Base-by-base conservation (phyloP, 129 eudicot genomes). In the Lonicera japonica region DNA sequence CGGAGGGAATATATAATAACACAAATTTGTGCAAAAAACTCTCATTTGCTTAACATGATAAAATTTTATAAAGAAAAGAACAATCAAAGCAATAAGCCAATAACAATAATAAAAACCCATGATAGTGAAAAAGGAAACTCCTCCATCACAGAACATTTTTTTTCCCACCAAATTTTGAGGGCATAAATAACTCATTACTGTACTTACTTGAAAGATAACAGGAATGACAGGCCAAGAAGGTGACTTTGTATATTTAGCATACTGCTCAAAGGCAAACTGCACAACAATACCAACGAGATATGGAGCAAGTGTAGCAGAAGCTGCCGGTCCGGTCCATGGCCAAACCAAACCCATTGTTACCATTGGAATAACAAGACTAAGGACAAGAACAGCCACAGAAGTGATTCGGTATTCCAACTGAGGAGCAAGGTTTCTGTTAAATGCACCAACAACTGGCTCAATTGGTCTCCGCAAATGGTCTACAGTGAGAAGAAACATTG, bases 251-350 rank as follows among this genome's bases (percentile, higher is more conserved):
- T 82, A 78, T 84, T 77, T 80, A 24, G 98, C 86, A 76, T 92
- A 92, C 80, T 85, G 98, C 84, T 92, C 98, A 51, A 92, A 92
- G 19, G 96, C 88, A 65, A 84, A 87, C 77, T 92, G 98, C 23
- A 92, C 98, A 47, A 92, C 80, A 18, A 92, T 87, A 60, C 98
- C 98, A 67, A 92, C 98, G 75, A 92, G 95, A 71, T 92, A 92
- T 0, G 98, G 98, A 36, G 98, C 98, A 34, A 92, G 88, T 47
- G 98, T 85, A 69, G 98, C 98, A 17, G 98, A 92, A 74, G 98
- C 98, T 52, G 98, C 98, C 47, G 98, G 98, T 46, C 98, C 98
- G 12, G 98, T 92, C 98, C 98, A 92, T 8, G 98, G 98, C 98
- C 98, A 92, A 48, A 92, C 98, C 60, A 84, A 77, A 23, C 98